Evolutionary conservation across 306 rosid genomes (phyloP).

Genomic region (Gynostemma pentaphyllum): DNA sequence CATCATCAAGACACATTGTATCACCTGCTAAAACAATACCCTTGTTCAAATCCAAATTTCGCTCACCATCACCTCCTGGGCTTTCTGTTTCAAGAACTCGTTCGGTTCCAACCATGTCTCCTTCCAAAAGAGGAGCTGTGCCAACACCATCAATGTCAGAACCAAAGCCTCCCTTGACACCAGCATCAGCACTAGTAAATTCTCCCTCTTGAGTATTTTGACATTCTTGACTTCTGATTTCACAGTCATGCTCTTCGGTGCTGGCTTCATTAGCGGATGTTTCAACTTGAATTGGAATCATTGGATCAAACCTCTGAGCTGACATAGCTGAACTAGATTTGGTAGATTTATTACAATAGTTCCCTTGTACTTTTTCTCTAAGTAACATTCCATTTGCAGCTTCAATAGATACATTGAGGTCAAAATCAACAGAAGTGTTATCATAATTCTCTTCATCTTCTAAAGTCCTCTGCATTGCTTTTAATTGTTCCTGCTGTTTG

Average conservation of each 20-base stretch:
- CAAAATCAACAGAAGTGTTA: slow-evolving; percentile 62
- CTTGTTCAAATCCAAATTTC: slow-evolving; percentile 41
- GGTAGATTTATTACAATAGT: slow-evolving; percentile 25
- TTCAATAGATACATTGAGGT: slow-evolving; percentile 26
- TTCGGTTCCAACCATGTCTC: slow-evolving; percentile 56
- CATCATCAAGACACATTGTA: slow-evolving; percentile 68
- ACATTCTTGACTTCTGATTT: slow-evolving; percentile 47
- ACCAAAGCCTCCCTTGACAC: slow-evolving; percentile 61
- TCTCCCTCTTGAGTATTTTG: slow-evolving; percentile 75
- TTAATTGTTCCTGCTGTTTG: slow-evolving; percentile 89
- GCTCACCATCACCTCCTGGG: slow-evolving; percentile 37
- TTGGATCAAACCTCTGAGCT: slow-evolving; percentile 28
- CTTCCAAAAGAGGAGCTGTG: slow-evolving; percentile 39
- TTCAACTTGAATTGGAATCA: slow-evolving; percentile 41
- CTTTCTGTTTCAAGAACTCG: slow-evolving; percentile 70
- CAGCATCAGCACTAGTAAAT: slow-evolving; percentile 51
- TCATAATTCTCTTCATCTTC: slow-evolving; percentile 91
- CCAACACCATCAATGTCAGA: slow-evolving; percentile 55
- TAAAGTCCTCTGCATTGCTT: slow-evolving; percentile 80
- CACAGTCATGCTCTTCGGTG: slow-evolving; percentile 80
- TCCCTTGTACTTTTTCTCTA: slow-evolving; percentile 22
- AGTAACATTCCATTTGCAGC: slow-evolving; percentile 22
- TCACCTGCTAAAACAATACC: slow-evolving; percentile 36
- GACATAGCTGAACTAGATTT: slow-evolving; percentile 44
- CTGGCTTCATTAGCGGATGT: slow-evolving; percentile 63